phyloP scores from a whole-genome alignment of 2,329 filamentous ascomycete genomes.

The Colletotrichum sp. region DNA sequence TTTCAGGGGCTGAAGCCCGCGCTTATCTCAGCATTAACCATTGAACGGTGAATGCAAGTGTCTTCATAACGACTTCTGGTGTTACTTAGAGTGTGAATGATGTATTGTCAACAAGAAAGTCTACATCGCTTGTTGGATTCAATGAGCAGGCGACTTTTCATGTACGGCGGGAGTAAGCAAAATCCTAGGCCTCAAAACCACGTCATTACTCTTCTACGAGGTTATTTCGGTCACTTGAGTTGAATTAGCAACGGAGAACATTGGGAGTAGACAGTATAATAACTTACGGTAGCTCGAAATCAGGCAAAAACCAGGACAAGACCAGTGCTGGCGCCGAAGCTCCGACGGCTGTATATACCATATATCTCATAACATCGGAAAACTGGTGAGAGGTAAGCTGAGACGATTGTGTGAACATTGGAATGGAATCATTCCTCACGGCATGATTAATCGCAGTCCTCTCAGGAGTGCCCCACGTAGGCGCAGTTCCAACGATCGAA shows the following conservation, averaged over 20 bases:
- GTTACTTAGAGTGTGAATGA: neutral
- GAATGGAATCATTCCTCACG: neutral
- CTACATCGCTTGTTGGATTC: neutral
- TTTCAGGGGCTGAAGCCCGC: neutral
- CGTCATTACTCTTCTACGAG: neutral
- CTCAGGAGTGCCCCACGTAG: conserved; percentile 7
- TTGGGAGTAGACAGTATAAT: neutral
- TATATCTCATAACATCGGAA: conserved; percentile 6
- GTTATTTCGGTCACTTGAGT: neutral
- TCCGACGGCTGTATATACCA: conserved; percentile 2
- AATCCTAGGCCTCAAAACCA: neutral
- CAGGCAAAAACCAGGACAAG: neutral
- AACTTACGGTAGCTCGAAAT: conserved; percentile 7
- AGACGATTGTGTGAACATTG: no score
- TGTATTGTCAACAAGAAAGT: neutral
- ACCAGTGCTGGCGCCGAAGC: conserved; percentile 3
- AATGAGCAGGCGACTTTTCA: neutral
- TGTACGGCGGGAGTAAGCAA: neutral
- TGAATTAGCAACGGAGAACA: neutral
- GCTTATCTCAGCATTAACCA: neutral
- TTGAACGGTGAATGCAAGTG: neutral
- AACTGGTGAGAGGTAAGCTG: neutral
- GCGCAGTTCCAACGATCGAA: conserved; percentile 1
- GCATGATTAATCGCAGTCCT: conserved; percentile 3
- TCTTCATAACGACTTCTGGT: neutral